Conservation (phyloP, 192 early-diverging fungal genomes). For the Mortierella claussenii region DNA sequence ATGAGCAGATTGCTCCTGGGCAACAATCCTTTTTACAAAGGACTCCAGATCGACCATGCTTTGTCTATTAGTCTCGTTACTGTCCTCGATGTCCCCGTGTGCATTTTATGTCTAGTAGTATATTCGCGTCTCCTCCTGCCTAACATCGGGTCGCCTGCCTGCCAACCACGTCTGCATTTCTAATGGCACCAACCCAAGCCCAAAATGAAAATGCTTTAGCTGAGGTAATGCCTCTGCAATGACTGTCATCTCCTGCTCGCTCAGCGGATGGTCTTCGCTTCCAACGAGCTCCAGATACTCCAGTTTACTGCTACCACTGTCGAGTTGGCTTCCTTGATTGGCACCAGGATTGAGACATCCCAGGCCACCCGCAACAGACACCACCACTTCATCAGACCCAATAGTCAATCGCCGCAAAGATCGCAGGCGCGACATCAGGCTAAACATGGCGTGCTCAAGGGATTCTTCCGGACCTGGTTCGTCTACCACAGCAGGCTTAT, state of each 20-base stretch:
- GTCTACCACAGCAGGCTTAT: not conserved
- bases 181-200: not conserved
- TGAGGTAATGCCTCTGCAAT: not conserved
- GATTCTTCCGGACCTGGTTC: too few relatives aligned
- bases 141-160: slow-evolving; percentile 1
- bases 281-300: not conserved
- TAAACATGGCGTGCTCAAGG: slow-evolving; percentile 1
- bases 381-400: slow-evolving; percentile 4
- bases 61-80: too few relatives aligned
- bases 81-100: too few relatives aligned
- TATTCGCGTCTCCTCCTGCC: not conserved
- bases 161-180: slow-evolving; percentile 5
- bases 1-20: too few relatives aligned
- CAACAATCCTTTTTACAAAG: too few relatives aligned
- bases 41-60: too few relatives aligned
- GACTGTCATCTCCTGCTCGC: not conserved
- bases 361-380: not conserved
- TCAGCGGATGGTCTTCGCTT: not conserved
- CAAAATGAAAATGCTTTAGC: slow-evolving; percentile 9
- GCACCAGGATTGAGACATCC: not conserved
- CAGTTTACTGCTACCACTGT: not conserved
- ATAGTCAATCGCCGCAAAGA: not conserved
- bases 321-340: not conserved
- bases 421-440: not conserved
- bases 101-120: too few relatives aligned